Conservation (phyloP, 2,329 filamentous ascomycete genomes). For the Xylariaceae sp. region DNA sequence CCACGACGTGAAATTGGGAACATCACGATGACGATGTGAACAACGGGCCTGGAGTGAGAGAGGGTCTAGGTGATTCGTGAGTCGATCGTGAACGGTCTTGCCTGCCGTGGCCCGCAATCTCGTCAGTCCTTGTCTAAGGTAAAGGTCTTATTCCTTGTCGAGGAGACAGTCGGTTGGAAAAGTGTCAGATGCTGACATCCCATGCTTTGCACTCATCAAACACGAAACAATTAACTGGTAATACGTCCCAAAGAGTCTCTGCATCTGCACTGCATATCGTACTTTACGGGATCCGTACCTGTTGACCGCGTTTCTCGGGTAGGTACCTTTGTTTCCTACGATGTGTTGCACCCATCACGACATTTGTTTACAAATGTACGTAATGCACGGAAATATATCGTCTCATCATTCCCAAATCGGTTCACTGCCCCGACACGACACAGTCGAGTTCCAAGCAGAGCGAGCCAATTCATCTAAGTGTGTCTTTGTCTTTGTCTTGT, state of each 20-base stretch:
- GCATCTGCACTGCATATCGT: neutral
- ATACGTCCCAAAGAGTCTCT: slow-evolving; percentile 6
- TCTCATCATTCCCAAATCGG: slow-evolving; percentile 6
- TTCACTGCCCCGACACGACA: slow-evolving; percentile 3
- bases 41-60: neutral
- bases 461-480: neutral
- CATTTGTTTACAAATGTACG: neutral
- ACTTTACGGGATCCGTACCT: neutral
- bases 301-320: slow-evolving; percentile 10
- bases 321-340: neutral
- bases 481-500: too few species aligned
- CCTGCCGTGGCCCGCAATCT: slow-evolving; percentile 8
- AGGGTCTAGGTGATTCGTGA: slow-evolving; percentile 4
- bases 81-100: slow-evolving; percentile 7
- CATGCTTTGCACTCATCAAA: slow-evolving; percentile 3
- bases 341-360: neutral
- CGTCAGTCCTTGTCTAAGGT: neutral
- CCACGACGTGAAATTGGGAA: slow-evolving; percentile 1
- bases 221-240: slow-evolving; percentile 2
- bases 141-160: slow-evolving; percentile 9
- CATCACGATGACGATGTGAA: slow-evolving; percentile 3
- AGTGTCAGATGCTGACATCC: slow-evolving; percentile 12
- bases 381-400: neutral
- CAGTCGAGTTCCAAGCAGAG: neutral
- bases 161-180: slow-evolving; percentile 5